These are phyloP conservation scores for Plasmodium sp. DNA, from an alignment of 169 alveolate species.

Conservation along the genomic window DNA sequence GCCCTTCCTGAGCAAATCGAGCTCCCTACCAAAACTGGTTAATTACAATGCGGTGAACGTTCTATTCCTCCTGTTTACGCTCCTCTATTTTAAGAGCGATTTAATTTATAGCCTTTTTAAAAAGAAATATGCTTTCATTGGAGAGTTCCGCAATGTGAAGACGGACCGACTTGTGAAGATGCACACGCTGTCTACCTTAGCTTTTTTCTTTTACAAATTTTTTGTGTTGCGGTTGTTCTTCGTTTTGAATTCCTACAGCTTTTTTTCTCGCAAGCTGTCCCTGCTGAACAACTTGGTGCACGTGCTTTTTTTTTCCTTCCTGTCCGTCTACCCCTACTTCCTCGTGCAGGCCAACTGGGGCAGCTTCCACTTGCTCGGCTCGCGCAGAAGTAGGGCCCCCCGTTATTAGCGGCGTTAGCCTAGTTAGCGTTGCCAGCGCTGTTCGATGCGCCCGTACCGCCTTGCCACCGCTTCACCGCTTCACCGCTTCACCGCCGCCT, in stretches of 20 bases:
- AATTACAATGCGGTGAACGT: slow-evolving; percentile 67
- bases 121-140: slow-evolving; percentile 72
- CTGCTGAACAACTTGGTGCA: slow-evolving; percentile 32
- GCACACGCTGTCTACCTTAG: slow-evolving; percentile 51
- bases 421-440: background rate
- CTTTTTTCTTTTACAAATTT: slow-evolving; percentile 67
- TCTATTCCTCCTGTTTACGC: slow-evolving; percentile 49
- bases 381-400: slow-evolving; percentile 1
- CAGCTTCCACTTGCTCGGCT: slow-evolving; percentile 58
- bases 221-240: slow-evolving; percentile 50
- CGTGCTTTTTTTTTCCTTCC: slow-evolving; percentile 37
- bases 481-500: background rate
- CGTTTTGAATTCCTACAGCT: slow-evolving; percentile 51
- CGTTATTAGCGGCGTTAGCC: background rate
- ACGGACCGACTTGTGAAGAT: slow-evolving; percentile 68
- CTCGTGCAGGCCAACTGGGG: slow-evolving; percentile 75
- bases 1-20: slow-evolving; percentile 40
- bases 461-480: background rate
- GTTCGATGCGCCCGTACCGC: background rate
- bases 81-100: slow-evolving; percentile 43
- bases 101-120: slow-evolving; percentile 53
- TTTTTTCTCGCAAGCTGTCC: slow-evolving; percentile 36
- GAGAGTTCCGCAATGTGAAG: slow-evolving; percentile 63
- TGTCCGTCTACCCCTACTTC: slow-evolving; percentile 50
- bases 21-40: slow-evolving; percentile 10